phyloP scores from a whole-genome alignment of 2,329 filamentous ascomycete species.

The Tolypocladium capitatum region DNA sequence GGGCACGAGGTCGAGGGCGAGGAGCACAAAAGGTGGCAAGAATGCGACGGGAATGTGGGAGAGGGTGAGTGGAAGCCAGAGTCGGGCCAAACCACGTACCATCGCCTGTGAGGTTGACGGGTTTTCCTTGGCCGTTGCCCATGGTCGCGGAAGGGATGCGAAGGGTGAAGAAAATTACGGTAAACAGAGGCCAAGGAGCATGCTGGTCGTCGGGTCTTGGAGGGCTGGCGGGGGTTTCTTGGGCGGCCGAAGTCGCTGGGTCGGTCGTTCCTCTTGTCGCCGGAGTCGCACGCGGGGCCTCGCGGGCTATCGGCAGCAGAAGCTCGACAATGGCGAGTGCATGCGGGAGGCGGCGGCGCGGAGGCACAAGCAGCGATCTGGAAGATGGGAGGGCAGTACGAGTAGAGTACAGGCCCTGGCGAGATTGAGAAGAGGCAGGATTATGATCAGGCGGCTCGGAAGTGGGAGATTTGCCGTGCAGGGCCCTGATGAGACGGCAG shows the following conservation, averaged over 20 bases:
- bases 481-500: background rate
- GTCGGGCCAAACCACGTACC: constrained; percentile 36
- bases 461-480: constrained; percentile 1
- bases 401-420: background rate
- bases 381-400: background rate
- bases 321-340: background rate
- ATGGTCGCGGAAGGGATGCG: constrained; percentile 45
- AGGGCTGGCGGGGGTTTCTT: background rate
- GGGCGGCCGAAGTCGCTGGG: background rate
- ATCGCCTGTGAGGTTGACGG: constrained; percentile 84
- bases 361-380: background rate
- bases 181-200: constrained; percentile 10
- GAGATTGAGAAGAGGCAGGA: background rate
- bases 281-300: background rate
- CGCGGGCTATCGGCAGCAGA: too few relatives aligned
- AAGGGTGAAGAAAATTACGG: constrained; percentile 13
- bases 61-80: background rate
- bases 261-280: background rate
- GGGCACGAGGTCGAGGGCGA: too few relatives aligned
- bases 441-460: background rate
- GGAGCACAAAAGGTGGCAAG: too few relatives aligned
- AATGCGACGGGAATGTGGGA: too few relatives aligned
- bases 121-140: constrained; percentile 94
- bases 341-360: background rate
- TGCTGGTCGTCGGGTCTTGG: constrained; percentile 8